These are phyloP conservation scores for Russula sp. DNA, from an alignment of 768 basidiomycete species.

Conservation along the genomic window DNA sequence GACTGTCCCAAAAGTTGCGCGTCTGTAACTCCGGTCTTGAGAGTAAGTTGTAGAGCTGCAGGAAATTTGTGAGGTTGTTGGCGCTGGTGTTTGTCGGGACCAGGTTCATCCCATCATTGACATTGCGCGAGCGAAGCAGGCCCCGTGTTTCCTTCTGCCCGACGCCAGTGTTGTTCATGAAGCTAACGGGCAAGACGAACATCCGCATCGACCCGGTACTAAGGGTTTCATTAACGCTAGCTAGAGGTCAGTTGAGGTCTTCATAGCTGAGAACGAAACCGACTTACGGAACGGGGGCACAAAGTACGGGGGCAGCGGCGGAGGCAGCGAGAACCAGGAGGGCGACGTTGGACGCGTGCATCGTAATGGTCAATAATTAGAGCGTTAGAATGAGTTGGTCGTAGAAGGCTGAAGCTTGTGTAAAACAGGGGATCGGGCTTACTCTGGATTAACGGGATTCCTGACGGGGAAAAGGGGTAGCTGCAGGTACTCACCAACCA, in stretches of 20 bases:
- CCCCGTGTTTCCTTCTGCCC: no score
- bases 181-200: no score
- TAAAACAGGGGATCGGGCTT: neutral
- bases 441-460: neutral
- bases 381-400: neutral
- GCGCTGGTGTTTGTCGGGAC: no score
- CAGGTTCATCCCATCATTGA: no score
- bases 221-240: no score
- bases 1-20: no score
- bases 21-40: neutral
- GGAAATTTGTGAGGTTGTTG: no score
- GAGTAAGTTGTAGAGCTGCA: no score
- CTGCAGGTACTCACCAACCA: slow-evolving; percentile 5
- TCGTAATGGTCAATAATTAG: neutral
- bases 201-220: no score
- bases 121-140: no score
- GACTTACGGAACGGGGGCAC: slow-evolving; percentile 1
- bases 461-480: neutral
- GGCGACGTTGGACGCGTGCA: neutral
- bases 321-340: neutral
- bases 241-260: neutral
- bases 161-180: no score
- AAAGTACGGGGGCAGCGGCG: neutral
- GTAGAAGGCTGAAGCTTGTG: neutral
- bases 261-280: neutral